A percentile compares a stretch with the other conserved stretches of the same genome.
Conservation (phyloP, 805 yeast species). For the Pichia scutulata region DNA sequence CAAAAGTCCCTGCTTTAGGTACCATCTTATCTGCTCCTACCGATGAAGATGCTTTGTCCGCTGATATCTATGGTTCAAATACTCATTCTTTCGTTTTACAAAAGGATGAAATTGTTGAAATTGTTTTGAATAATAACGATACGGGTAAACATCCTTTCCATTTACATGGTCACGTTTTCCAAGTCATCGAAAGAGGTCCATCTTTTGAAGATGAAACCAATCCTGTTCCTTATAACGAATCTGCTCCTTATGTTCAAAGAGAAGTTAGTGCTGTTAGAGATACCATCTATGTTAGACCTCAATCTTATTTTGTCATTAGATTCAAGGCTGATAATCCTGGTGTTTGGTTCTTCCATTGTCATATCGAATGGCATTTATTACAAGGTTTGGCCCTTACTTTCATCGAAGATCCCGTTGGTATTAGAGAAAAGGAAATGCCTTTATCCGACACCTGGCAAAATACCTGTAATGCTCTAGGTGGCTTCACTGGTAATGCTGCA, state of each 20-base stretch:
- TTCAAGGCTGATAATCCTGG: conserved; percentile 95
- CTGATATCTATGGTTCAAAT: conserved; percentile 65
- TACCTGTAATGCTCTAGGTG: conserved; percentile 49
- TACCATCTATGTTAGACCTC: conserved; percentile 67
- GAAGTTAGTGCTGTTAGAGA: conserved; percentile 82
- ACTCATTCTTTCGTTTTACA: conserved; percentile 68
- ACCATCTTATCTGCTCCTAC: conserved; percentile 73
- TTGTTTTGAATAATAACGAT: conserved; percentile 78
- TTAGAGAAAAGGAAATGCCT: conserved; percentile 49
- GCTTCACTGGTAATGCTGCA: conserved; percentile 80
- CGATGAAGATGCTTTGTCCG: conserved; percentile 35
- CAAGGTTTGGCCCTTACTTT: conserved; percentile 84
- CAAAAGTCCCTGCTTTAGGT: conserved; percentile 80
- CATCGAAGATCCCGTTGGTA: conserved; percentile 73
- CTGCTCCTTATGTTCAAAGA: conserved; percentile 48
- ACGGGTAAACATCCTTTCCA: conserved; percentile 97
- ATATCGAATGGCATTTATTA: conserved; percentile 95
- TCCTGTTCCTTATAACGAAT: conserved; percentile 51
- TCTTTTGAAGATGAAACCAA: conserved; percentile 46
- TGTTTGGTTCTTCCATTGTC: conserved; percentile 98
- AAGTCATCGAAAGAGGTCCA: conserved; percentile 65
- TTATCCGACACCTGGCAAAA: conserved; percentile 53
- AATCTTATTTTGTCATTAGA: conserved; percentile 78
- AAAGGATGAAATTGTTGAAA: conserved; percentile 62
- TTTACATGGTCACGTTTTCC: conserved; percentile 90